phyloP scores from a whole-genome alignment of 2,329 filamentous ascomycete genomes.

The Keithomyces neogunnii region DNA sequence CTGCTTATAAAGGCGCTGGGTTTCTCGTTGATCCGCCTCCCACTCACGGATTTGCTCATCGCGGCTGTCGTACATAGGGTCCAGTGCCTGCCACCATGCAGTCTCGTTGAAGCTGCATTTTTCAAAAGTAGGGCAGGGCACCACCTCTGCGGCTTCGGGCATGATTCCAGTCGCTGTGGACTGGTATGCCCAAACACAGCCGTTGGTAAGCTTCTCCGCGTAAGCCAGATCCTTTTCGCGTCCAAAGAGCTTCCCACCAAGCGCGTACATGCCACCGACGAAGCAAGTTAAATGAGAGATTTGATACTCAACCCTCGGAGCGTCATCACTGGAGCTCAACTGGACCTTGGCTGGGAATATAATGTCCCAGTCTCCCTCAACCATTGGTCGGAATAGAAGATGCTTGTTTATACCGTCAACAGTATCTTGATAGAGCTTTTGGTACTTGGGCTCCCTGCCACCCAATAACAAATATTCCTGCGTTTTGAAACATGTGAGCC shows the following conservation, averaged over 20 bases:
- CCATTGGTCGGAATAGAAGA: constrained; percentile 72
- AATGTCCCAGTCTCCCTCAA: constrained; percentile 58
- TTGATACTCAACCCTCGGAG: constrained; percentile 45
- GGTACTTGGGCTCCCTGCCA: constrained; percentile 64
- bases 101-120: constrained; percentile 45
- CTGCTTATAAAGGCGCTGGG: constrained; percentile 18
- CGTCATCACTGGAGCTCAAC: constrained; percentile 26
- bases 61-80: constrained; percentile 35
- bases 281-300: constrained; percentile 59
- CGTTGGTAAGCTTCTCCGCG: constrained; percentile 39
- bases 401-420: constrained; percentile 62
- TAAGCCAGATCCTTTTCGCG: constrained; percentile 35
- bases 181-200: constrained; percentile 50
- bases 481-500: constrained; percentile 20
- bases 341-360: constrained; percentile 61
- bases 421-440: constrained; percentile 60
- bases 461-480: constrained; percentile 66
- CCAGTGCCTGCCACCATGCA: constrained; percentile 39
- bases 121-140: constrained; percentile 37
- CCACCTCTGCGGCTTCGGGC: constrained; percentile 43
- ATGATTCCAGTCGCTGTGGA: constrained; percentile 49
- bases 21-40: constrained; percentile 30
- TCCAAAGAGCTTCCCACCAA: constrained; percentile 50
- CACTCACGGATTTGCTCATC: constrained; percentile 35
- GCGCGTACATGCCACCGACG: constrained; percentile 54